phyloP scores from a whole-genome alignment of 1,139 yeast species.

The Saccharomyces hybrid region DNA sequence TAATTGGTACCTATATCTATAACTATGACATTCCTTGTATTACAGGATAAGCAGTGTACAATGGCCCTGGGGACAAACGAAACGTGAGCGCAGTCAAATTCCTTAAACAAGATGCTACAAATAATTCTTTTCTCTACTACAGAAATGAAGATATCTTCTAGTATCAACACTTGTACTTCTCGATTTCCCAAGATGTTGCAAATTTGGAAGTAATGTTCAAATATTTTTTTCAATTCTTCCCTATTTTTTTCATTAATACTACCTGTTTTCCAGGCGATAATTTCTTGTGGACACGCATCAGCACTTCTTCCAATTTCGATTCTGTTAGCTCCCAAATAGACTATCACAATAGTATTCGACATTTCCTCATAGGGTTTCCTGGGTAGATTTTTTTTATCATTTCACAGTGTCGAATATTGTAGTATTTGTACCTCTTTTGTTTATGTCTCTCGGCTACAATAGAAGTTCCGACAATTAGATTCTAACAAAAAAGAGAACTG shows the following conservation, averaged over 20 bases:
- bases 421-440: background rate
- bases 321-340: background rate
- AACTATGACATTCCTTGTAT: constrained; percentile 1
- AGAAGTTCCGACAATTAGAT: background rate
- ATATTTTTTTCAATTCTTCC: background rate
- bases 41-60: constrained; percentile 2
- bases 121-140: background rate
- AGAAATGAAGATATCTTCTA: constrained; percentile 2
- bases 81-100: background rate
- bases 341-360: background rate
- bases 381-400: background rate
- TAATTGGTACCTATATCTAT: background rate
- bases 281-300: background rate
- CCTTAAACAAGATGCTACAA: constrained; percentile 1
- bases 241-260: background rate
- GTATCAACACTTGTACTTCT: background rate
- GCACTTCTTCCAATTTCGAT: background rate
- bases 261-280: background rate
- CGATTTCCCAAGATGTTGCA: background rate
- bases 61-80: constrained; percentile 3
- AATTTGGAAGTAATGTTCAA: background rate
- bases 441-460: background rate
- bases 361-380: background rate
- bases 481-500: background rate
- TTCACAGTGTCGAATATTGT: background rate